These are phyloP conservation scores for Paramecium octaurelia DNA, from an alignment of 73 alveolate species.

Conservation along the genomic window DNA sequence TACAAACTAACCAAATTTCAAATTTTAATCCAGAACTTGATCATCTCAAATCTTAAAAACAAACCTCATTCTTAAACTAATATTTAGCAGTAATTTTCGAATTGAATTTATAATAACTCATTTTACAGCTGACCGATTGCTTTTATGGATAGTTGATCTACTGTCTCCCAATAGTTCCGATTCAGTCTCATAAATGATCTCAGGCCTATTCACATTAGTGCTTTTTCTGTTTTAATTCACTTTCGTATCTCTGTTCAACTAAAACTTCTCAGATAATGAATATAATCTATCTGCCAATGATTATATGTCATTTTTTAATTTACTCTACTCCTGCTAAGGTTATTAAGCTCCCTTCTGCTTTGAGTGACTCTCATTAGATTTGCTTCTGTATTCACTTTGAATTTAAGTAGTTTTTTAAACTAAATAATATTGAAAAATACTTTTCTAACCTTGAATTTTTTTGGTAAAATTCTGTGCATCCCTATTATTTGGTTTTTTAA, in stretches of 20 bases:
- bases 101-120: neutral
- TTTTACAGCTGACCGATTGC: neutral
- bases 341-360: neutral
- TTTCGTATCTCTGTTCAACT: neutral
- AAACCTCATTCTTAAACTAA: neutral
- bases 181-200: constrained; percentile 27
- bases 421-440: neutral
- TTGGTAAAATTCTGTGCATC: neutral
- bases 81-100: neutral
- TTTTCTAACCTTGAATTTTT: neutral
- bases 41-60: neutral
- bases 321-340: neutral
- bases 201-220: neutral
- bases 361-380: neutral
- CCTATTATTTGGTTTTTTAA: neutral
- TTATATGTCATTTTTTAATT: neutral
- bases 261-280: constrained; percentile 13
- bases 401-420: neutral
- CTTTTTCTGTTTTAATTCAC: neutral
- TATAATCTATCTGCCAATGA: neutral
- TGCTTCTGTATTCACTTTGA: neutral
- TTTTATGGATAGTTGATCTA: neutral
- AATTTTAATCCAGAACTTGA: neutral
- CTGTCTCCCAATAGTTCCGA: neutral
- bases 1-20: neutral